These are phyloP conservation scores for Ramalina peruviana DNA, from an alignment of 495 filamentous ascomycete species.

Conservation along the genomic window DNA sequence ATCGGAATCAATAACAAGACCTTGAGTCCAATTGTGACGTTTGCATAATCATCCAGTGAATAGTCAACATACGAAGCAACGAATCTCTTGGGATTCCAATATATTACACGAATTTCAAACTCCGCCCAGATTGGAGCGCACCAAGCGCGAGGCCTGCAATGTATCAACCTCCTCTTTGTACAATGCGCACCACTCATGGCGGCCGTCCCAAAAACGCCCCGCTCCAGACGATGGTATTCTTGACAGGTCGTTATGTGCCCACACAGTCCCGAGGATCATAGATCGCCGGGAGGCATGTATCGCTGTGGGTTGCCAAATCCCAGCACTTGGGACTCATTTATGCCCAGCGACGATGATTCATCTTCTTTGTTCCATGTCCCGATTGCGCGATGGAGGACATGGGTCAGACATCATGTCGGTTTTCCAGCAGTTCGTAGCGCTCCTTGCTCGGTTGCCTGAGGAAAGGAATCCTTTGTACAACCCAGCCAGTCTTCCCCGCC, in stretches of 20 bases:
- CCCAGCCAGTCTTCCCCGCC: background rate
- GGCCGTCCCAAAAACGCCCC: background rate
- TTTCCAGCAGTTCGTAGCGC: constrained; percentile 9
- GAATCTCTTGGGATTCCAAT: background rate
- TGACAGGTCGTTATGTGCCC: background rate
- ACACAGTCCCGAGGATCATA: too few relatives aligned
- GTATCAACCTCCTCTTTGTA: background rate
- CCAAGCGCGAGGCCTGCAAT: background rate
- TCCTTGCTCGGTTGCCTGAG: constrained; percentile 1
- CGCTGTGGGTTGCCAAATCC: too few relatives aligned
- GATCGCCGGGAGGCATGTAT: too few relatives aligned
- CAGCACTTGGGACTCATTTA: too few relatives aligned
- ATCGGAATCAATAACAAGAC: background rate
- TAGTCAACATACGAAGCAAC: background rate
- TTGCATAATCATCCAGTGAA: too few relatives aligned
- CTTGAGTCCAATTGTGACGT: too few relatives aligned
- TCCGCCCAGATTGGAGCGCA: background rate
- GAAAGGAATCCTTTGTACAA: constrained; percentile 5
- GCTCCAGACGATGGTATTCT: background rate
- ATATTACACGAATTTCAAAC: too few relatives aligned
- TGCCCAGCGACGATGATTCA: too few relatives aligned
- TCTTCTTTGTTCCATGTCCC: too few relatives aligned
- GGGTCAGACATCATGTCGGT: constrained; percentile 15
- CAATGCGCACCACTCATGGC: background rate
- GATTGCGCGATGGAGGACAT: too few relatives aligned